phyloP scores from a whole-genome alignment of 805 yeast species.

The Starmerella roubikii region DNA sequence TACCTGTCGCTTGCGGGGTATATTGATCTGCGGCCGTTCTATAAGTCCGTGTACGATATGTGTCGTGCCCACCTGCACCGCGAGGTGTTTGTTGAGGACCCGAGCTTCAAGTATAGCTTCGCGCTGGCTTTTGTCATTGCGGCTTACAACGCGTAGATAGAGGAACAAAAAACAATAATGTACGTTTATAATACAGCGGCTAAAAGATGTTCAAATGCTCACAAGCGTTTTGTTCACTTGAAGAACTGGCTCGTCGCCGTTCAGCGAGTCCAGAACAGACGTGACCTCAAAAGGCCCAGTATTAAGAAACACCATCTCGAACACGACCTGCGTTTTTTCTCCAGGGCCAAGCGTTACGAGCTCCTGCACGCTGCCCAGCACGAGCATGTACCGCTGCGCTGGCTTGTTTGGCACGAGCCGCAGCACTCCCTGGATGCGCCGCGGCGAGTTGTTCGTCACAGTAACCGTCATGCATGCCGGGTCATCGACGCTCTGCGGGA shows the following conservation, averaged over 20 bases:
- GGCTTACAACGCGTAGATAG: slow-evolving; percentile 22
- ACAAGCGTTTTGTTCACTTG: slow-evolving; percentile 9
- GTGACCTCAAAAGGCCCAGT: slow-evolving; percentile 80
- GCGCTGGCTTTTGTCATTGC: slow-evolving; percentile 28
- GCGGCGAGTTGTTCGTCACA: slow-evolving; percentile 36
- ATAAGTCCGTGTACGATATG: slow-evolving; percentile 22
- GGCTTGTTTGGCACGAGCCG: slow-evolving; percentile 42
- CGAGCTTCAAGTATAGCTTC: slow-evolving; percentile 49
- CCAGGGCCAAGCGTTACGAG: slow-evolving; percentile 37
- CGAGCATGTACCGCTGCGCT: slow-evolving; percentile 44
- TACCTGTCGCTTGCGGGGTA: slow-evolving; percentile 45
- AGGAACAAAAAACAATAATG: too few species aligned
- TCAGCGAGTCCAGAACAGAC: slow-evolving; percentile 37
- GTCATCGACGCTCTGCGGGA: slow-evolving; percentile 31
- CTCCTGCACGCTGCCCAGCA: slow-evolving; percentile 59
- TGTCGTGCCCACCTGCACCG: slow-evolving; percentile 28
- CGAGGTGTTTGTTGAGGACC: slow-evolving; percentile 39
- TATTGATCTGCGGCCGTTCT: slow-evolving; percentile 19
- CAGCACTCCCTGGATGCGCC: slow-evolving; percentile 39
- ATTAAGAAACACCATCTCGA: slow-evolving; percentile 55
- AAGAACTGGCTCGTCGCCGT: slow-evolving; percentile 14
- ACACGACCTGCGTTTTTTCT: slow-evolving; percentile 30
- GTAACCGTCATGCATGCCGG: slow-evolving; percentile 39
- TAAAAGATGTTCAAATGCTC: too few species aligned
- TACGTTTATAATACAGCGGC: background rate